Evolutionary conservation across 768 basidiomycete genomes (phyloP), one percentile per base, ranked within the genome.

Genomic region (Punctularia strigosozonata): DNA sequence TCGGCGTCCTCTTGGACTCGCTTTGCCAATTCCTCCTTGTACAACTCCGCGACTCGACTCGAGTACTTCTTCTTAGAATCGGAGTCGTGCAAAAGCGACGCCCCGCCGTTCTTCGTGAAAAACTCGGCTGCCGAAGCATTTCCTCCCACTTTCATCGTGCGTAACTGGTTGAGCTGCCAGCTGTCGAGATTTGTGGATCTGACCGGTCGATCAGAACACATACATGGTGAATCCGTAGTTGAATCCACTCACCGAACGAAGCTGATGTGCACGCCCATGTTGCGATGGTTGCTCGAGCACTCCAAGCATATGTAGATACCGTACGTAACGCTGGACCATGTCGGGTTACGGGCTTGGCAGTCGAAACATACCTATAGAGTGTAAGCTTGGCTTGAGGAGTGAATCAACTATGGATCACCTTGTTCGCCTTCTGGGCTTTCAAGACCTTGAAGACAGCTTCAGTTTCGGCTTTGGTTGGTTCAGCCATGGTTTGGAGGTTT

Each of bases 221-320:
- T 46, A 1, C 17, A 25, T 43, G 24, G 25, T 38, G 41, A 41
- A 32, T n/a, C n/a, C n/a, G n/a, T n/a, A 45, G 37, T 35, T 38
- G 8, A 19, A 34, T 34, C 10, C 19, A 59, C 80, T 50, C 55
- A 91, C 89, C 92, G 68, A 31, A 99, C 94, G 52, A 99, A 99
- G 46, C 79, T 86, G 59, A 99, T 91, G 56, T 99, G 95, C 18
- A 98, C 94, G 50, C 95, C 95, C 77, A 97, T 80, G 57, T 94
- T 97, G 38, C 95, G 71, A 61, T 99, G 95, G 12, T 84, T 65
- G 47, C 83, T 85, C 4, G 94, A 98, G 68, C 95, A 99, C 43
- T 99, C 92, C 23, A 98, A 66, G 55, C 95, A 99, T 53, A 99
- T 91, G 61, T 98, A 98, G 12, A 98, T 80, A 24, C 89, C 94